phyloP scores from a whole-genome alignment of 2,329 filamentous ascomycete species.

The Exophiala alcalophila region DNA sequence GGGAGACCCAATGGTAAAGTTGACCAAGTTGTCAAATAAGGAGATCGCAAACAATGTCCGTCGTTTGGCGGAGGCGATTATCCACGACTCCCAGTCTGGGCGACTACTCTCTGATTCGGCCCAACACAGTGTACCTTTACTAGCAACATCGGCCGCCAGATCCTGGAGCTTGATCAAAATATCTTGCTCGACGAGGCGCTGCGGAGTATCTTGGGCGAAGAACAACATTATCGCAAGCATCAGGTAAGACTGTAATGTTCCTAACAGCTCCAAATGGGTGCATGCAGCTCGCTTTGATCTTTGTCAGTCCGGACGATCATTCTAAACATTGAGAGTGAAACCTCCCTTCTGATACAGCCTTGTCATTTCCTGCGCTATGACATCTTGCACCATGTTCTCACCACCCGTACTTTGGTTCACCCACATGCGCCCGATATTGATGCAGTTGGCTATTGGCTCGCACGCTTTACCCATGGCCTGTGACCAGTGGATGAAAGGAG shows the following conservation, averaged over 20 bases:
- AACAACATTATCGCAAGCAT: constrained; percentile 53
- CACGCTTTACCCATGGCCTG: constrained; percentile 34
- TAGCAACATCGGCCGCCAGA: constrained; percentile 43
- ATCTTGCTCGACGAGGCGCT: constrained; percentile 38
- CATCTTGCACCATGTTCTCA: constrained; percentile 32
- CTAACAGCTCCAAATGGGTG: constrained; percentile 38
- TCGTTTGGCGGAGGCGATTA: constrained; percentile 53
- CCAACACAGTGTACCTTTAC: constrained; percentile 44
- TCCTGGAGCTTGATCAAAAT: constrained; percentile 53
- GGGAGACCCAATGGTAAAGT: constrained; percentile 43
- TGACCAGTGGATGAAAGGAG: constrained; percentile 47
- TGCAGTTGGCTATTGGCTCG: constrained; percentile 42
- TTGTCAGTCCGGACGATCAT: constrained; percentile 1
- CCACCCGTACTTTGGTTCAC: constrained; percentile 38
- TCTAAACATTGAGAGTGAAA: not conserved
- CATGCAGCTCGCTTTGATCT: constrained; percentile 21
- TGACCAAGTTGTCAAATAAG: constrained; percentile 52
- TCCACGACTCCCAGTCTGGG: constrained; percentile 55
- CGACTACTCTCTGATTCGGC: constrained; percentile 41
- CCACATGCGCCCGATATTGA: constrained; percentile 44
- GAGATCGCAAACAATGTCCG: constrained; percentile 54
- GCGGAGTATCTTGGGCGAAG: constrained; percentile 37
- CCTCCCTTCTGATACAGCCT: constrained; percentile 33
- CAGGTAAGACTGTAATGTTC: constrained; percentile 53
- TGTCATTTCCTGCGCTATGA: constrained; percentile 47